Evolutionary conservation across 73 alveolate species (phyloP), one percentile per base, ranked within the genome.

Genomic region (Breviolum minutum): DNA sequence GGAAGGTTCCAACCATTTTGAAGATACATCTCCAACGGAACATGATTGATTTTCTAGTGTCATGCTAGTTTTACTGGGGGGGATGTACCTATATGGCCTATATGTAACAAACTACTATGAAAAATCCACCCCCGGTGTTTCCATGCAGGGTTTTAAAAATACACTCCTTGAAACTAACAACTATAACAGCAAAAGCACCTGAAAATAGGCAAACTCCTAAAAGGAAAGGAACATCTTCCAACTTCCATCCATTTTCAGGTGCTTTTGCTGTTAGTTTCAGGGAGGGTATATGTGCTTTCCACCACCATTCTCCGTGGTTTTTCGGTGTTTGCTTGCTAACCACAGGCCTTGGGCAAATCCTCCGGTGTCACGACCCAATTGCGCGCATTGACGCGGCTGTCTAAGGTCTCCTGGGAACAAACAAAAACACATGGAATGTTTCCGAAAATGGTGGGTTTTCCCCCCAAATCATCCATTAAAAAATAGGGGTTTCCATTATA

Each of bases 371-470:
- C 66, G 60, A 92, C 98, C 98, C 98, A 92, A 11, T 14, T 81
- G 2, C 98, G 69, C 60, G 91, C 82, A n/a, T 73, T 92, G 69
- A 92, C 98, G 69, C 98, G 98, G 70, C 82, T 92, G 90, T 92
- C 98, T 40, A 92, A 24, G 11, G 98, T 92, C 90, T 92, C 98
- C 98, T 91, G 97, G 63, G 5, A n/a, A n/a, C 8, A 30, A 9
- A n/a, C 12, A 48, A 19, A 24, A 13, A 22, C 30, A 0, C 17
- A 26, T 30, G 30, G 85, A 40, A 40, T n/a, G n/a, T n/a, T n/a
- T n/a, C n/a, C n/a, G n/a, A n/a, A n/a, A n/a, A n/a, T n/a, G n/a
- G n/a, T n/a, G n/a, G n/a, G n/a, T n/a, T n/a, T n/a, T n/a, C n/a
- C n/a, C n/a, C n/a, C n/a, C n/a, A n/a, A n/a, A n/a, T n/a, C n/a